Evolutionary conservation across 805 yeast species (phyloP).

Genomic region (Tetrapisispora iriomotensis): DNA sequence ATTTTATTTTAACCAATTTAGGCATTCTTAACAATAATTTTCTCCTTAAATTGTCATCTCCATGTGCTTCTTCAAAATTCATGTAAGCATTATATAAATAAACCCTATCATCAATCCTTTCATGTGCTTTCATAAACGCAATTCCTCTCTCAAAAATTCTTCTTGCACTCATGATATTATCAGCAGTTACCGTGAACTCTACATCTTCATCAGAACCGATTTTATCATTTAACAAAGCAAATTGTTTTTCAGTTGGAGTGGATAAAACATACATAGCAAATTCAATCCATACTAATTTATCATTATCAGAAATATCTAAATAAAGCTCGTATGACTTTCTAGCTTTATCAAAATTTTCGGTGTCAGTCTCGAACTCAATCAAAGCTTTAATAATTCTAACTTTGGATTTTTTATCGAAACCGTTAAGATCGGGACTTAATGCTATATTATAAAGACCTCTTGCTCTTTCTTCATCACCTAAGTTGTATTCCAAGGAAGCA

Average conservation of each 20-base stretch:
- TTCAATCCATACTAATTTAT: conserved; percentile 46
- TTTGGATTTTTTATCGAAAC: conserved; percentile 9
- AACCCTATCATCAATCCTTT: conserved; percentile 37
- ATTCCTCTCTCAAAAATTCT: conserved; percentile 47
- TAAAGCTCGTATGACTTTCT: conserved; percentile 39
- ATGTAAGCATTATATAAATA: conserved; percentile 50
- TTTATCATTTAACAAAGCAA: conserved; percentile 8
- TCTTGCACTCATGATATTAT: conserved; percentile 44
- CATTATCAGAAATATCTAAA: conserved; percentile 25
- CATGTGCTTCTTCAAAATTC: conserved; percentile 57
- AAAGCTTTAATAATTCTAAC: conserved; percentile 30
- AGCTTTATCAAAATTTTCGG: conserved; percentile 46
- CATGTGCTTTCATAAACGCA: conserved; percentile 31
- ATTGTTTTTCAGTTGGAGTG: conserved; percentile 41
- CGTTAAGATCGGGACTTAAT: conserved; percentile 16
- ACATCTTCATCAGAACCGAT: conserved; percentile 26
- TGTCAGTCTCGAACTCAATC: conserved; percentile 55
- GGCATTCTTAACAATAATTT: conserved; percentile 44
- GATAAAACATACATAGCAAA: conserved; percentile 64
- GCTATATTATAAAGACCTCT: conserved; percentile 53
- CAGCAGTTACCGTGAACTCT: conserved; percentile 42
- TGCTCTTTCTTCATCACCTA: conserved; percentile 65
- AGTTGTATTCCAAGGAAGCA: conserved; percentile 54
- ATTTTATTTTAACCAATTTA: conserved; percentile 31
- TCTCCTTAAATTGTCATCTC: conserved; percentile 33